Percentiles rank a stretch among this genome's conserved stretches.
Conservation (phyloP, 2,329 filamentous ascomycete species). For the Botryotinia globosa region DNA sequence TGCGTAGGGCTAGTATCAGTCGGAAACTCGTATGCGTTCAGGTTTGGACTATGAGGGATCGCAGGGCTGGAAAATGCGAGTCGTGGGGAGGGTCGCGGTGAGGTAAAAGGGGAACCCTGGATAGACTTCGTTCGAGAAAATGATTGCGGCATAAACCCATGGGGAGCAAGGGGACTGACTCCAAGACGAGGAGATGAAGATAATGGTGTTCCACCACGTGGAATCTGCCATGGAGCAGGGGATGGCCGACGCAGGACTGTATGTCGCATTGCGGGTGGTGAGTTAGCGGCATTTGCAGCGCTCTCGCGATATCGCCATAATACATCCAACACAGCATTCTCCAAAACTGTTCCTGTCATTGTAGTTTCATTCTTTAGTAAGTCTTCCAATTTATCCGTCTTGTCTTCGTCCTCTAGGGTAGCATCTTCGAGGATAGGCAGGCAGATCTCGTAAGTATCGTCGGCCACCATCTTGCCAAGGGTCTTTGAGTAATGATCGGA, state of each 20-base stretch:
- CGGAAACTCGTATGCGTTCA: conserved; percentile 93
- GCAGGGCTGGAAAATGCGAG: conserved; percentile 84
- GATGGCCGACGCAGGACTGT: conserved; percentile 87
- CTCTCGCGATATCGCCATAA: conserved; percentile 80
- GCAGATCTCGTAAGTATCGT: conserved; percentile 89
- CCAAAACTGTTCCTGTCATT: conserved; percentile 72
- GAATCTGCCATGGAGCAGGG: conserved; percentile 86
- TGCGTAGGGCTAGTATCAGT: conserved; percentile 76
- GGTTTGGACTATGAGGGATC: conserved; percentile 88
- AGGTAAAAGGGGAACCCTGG: conserved; percentile 86
- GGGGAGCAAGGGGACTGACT: conserved; percentile 79
- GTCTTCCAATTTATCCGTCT: conserved; percentile 86
- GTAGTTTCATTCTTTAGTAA: conserved; percentile 76
- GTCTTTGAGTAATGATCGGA: conserved; percentile 2
- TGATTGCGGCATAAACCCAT: conserved; percentile 75
- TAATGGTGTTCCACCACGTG: conserved; percentile 67
- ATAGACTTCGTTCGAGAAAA: conserved; percentile 76
- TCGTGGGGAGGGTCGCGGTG: conserved; percentile 86
- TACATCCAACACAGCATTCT: conserved; percentile 86
- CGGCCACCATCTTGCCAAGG: conserved; percentile 69
- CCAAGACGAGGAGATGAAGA: conserved; percentile 79
- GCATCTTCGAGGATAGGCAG: conserved; percentile 82
- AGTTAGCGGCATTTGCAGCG: conserved; percentile 61
- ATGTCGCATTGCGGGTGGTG: conserved; percentile 82
- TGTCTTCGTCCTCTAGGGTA: conserved; percentile 86